A percentile compares a stretch with the other conserved stretches of the same genome.
phyloP scores from a whole-genome alignment of 2,329 filamentous ascomycete genomes.

The Emmonsiellopsis sp. region DNA sequence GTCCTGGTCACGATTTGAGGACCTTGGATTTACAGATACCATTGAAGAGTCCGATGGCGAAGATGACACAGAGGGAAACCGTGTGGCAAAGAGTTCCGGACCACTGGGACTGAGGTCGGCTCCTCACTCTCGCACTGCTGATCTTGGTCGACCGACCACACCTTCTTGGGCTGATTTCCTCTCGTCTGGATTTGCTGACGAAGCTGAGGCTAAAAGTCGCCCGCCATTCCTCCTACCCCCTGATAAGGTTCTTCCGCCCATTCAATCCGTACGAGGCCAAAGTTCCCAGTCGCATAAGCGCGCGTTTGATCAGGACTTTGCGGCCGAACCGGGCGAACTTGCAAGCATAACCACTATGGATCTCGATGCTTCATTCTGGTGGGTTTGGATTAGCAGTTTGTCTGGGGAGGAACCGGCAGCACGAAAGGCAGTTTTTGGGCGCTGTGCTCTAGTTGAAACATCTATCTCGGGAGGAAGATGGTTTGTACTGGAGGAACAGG shows the following conservation, averaged over 20 bases:
- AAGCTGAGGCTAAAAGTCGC: conserved; percentile 53
- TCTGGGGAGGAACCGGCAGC: conserved; percentile 77
- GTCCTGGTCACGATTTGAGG: conserved; percentile 94
- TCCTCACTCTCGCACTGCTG: conserved; percentile 56
- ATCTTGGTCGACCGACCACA: conserved; percentile 74
- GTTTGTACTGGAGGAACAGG: conserved; percentile 92
- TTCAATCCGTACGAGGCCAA: conserved; percentile 59
- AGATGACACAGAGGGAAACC: conserved; percentile 38
- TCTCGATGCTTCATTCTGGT: conserved; percentile 96
- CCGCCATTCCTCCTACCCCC: conserved; percentile 73
- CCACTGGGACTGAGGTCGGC: conserved; percentile 52
- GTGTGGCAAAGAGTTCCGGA: conserved; percentile 25
- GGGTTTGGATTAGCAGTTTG: conserved; percentile 98
- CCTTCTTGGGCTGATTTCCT: conserved; percentile 98
- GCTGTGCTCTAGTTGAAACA: conserved; percentile 88
- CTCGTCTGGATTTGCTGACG: conserved; percentile 81
- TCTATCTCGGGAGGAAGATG: conserved; percentile 70
- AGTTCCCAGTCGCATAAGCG: conserved; percentile 80
- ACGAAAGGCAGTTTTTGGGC: conserved; percentile 85
- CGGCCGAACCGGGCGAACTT: conserved; percentile 82
- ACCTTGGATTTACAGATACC: conserved; percentile 75
- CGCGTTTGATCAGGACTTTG: conserved; percentile 56
- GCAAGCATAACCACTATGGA: conserved; percentile 82
- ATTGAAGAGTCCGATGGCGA: conserved; percentile 63
- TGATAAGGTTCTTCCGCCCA: conserved; percentile 81